These are phyloP conservation scores for Drosera capensis DNA, from an alignment of 148 eudicot species.

Conservation along the genomic window DNA sequence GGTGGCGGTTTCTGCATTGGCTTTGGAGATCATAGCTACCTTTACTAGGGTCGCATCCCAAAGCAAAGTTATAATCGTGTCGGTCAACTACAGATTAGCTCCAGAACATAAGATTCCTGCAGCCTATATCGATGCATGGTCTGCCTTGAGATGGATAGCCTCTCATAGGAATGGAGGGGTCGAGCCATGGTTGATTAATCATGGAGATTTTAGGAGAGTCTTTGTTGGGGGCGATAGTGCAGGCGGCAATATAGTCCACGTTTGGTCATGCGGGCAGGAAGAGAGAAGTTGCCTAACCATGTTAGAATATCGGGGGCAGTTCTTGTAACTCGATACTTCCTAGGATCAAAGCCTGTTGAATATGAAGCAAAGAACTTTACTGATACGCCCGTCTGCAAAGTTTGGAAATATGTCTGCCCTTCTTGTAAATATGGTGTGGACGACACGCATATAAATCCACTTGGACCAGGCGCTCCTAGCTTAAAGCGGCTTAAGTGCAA, in stretches of 20 bases:
- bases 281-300: background rate
- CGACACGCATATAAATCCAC: conserved; percentile 12
- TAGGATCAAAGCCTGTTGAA: background rate
- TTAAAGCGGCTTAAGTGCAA: conserved; percentile 5
- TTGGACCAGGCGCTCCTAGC: conserved; percentile 9
- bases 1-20: conserved; percentile 21
- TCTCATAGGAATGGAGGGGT: background rate
- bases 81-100: conserved; percentile 20
- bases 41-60: conserved; percentile 12
- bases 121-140: conserved; percentile 25
- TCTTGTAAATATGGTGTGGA: background rate
- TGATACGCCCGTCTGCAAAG: background rate
- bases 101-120: conserved; percentile 26
- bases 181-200: conserved; percentile 14
- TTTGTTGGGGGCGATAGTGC: conserved; percentile 19
- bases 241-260: conserved; percentile 19
- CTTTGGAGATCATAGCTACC: conserved; percentile 12
- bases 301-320: conserved; percentile 2
- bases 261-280: background rate
- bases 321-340: background rate
- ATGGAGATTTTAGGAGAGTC: conserved; percentile 12
- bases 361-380: background rate
- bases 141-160: conserved; percentile 22
- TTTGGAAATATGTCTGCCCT: conserved; percentile 17
- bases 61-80: conserved; percentile 11